Percentiles rank a stretch among this genome's conserved stretches.
Conservation (phyloP, 169 alveolate genomes). For the Cryptosporidium bovis region DNA sequence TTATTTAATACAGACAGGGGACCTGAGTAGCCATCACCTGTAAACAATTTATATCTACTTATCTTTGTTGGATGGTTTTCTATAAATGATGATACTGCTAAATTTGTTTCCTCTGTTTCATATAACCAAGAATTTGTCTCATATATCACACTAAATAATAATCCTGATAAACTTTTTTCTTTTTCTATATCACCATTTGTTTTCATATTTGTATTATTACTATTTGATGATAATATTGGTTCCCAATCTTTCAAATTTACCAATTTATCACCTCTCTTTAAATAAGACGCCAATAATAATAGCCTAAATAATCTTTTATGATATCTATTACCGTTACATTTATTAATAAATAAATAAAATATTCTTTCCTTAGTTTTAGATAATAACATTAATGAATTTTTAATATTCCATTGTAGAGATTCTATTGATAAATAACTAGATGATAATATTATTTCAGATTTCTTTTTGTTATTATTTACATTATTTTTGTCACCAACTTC, state of each 20-base stretch:
- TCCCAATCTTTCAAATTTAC: constrained; percentile 68
- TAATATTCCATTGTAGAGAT: constrained; percentile 54
- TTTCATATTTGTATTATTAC: background rate
- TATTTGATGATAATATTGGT: constrained; percentile 36
- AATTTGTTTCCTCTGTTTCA: constrained; percentile 63
- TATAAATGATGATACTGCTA: constrained; percentile 69
- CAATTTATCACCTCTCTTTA: constrained; percentile 68
- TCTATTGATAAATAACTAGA: constrained; percentile 11
- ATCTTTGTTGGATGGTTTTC: constrained; percentile 68
- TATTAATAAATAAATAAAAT: constrained; percentile 60
- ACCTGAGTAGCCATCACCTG: constrained; percentile 69
- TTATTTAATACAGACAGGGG: constrained; percentile 42
- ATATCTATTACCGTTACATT: constrained; percentile 39
- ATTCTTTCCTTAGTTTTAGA: constrained; percentile 51
- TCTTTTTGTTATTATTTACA: background rate
- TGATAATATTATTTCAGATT: constrained; percentile 29
- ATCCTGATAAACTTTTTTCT: constrained; percentile 41
- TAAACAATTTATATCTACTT: constrained; percentile 38
- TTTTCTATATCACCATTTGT: background rate
- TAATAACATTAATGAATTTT: constrained; percentile 16
- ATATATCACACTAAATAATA: constrained; percentile 58
- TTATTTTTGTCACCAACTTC: background rate
- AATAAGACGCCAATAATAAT: constrained; percentile 60
- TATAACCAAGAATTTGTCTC: constrained; percentile 69
- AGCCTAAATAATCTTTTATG: constrained; percentile 65